phyloP scores from a whole-genome alignment of 768 basidiomycete genomes.

The Tulasnella sp. region DNA sequence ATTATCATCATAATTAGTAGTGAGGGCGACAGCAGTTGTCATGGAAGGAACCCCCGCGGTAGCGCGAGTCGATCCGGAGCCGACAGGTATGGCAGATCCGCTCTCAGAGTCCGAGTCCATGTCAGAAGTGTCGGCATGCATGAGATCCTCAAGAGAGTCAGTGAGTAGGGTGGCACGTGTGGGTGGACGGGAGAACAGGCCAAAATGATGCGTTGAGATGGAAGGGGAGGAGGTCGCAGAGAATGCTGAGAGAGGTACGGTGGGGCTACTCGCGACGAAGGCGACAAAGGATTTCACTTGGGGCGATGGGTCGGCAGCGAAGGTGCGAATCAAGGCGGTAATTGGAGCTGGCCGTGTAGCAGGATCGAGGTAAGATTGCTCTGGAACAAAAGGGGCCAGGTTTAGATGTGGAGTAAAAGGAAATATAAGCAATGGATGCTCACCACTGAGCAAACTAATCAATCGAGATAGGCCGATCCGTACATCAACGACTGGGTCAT shows the following conservation, averaged over 20 bases:
- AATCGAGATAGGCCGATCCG: conserved; percentile 78
- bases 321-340: conserved; percentile 7
- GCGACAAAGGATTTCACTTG: conserved; percentile 18
- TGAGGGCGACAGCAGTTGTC: neutral
- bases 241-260: neutral
- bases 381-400: neutral
- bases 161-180: neutral
- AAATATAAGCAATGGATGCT: conserved; percentile 22
- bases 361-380: conserved; percentile 6
- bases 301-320: conserved; percentile 13
- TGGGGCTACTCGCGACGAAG: conserved; percentile 1
- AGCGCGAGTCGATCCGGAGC: neutral
- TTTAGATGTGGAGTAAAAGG: neutral
- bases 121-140: neutral
- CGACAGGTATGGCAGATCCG: neutral
- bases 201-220: conserved; percentile 1
- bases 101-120: conserved; percentile 1
- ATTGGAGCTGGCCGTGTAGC: conserved; percentile 4
- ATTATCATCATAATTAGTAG: neutral
- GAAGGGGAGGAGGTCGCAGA: neutral
- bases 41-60: neutral
- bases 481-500: conserved; percentile 70
- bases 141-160: conserved; percentile 10
- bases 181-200: conserved; percentile 17
- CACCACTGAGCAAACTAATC: conserved; percentile 46